Evolutionary conservation across 345 rosid genomes (phyloP), one percentile per base, ranked within the genome.

Genomic region (Salix viminalis): DNA sequence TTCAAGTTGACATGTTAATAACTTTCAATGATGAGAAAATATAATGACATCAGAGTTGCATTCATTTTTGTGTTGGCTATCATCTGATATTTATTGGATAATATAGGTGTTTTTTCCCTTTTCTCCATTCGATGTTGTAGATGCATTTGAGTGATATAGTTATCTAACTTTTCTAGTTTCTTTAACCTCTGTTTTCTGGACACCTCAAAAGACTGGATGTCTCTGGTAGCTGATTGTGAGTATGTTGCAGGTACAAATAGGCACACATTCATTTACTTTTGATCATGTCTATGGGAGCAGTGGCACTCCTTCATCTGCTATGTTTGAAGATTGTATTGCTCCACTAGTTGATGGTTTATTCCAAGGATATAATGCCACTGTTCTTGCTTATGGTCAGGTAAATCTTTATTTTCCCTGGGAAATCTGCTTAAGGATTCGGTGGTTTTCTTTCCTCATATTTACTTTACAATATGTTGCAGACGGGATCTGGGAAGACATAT

Each of bases 361-460:
- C 80, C 99, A 96, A 84, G 98, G 99, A 79, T 96, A 96, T 88
- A 96, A 96, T 83, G 99, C 98, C 7, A 96, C 98, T 0, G 98
- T 96, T 76, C 98, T 96, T 75, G 99, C 99, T 81, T 96, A 96
- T 84, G 99, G 99, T 42, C 99, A 94, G 98, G 98, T 94, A 85
- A 70, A 70, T 28, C 42, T 75, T 81, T 14, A 37, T 74, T 41
- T 77, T 39, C 15, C 72, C 6, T 30, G 2, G 50, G 69, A 77
- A 74, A 65, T 67, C 15, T 70, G 68, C 54, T 76, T 52, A 30
- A 28, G 16, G 44, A 41, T 16, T 42, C 11, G 16, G 36, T 71
- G 41, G 24, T 70, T 70, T 77, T 23, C 46, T 48, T 69, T 77
- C 62, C 71, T 78, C 68, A 70, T 46, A 23, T 36, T 82, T 74